Conservation (phyloP, 305 asterid species). For the Fraxinus sp. region DNA sequence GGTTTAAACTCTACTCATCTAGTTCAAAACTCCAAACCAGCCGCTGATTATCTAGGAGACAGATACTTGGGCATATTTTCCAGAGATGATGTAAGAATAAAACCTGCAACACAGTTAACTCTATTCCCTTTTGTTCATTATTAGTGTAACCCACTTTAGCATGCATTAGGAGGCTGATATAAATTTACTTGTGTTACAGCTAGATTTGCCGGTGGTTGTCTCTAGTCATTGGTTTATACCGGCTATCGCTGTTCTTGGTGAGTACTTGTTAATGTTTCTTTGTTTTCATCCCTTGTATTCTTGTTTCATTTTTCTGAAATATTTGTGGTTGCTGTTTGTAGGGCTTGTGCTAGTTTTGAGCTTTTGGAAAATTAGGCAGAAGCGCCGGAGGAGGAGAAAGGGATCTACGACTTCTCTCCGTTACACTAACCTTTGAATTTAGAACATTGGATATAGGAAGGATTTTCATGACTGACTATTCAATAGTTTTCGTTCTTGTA, state of each 20-base stretch:
- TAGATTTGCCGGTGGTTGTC: constrained; percentile 73
- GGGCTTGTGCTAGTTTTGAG: constrained; percentile 65
- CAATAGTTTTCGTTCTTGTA: constrained; percentile 18
- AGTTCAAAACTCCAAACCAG: constrained; percentile 30
- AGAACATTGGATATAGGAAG: neutral
- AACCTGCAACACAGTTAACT: neutral
- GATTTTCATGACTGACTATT: neutral
- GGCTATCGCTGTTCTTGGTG: constrained; percentile 64
- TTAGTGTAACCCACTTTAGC: neutral
- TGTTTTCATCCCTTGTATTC: neutral
- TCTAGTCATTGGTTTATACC: constrained; percentile 91
- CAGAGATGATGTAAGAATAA: constrained; percentile 74
- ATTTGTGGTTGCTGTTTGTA: constrained; percentile 23
- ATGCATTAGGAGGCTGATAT: constrained; percentile 5
- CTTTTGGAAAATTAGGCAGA: constrained; percentile 79
- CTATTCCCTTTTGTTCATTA: neutral
- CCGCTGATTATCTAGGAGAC: constrained; percentile 49
- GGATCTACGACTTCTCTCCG: constrained; percentile 53
- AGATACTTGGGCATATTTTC: constrained; percentile 65
- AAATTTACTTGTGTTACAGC: constrained; percentile 47
- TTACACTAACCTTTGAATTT: constrained; percentile 39
- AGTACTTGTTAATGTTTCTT: constrained; percentile 18
- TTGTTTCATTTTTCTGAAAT: neutral
- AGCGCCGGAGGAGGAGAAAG: constrained; percentile 77
- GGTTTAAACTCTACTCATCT: constrained; percentile 57